Evolutionary conservation across 306 rosid species (phyloP), one percentile per base, ranked within the genome.

Genomic region (Dryas drummondii): DNA sequence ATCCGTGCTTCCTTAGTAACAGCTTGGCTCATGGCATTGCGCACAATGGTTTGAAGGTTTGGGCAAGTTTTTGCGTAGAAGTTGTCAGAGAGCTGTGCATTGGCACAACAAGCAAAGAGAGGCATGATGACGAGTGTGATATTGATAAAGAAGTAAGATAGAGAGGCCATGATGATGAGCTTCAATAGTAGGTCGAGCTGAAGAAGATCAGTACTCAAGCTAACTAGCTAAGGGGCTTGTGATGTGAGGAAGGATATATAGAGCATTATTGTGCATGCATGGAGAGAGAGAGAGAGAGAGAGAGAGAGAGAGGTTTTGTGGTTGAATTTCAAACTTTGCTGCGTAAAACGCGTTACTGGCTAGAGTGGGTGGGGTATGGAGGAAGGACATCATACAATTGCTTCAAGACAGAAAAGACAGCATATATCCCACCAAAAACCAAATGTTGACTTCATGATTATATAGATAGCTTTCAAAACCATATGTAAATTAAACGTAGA

Each of bases 11-110:
- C 97, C 32, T 1, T 52, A 3, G 0, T 7, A 40, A 94, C 50
- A 73, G 87, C 93, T 67, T 73, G 77, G 3, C 0, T 62, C 89
- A 91, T 88, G 44, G 41, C 70, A 47, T 26, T 71, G 15, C 85
- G 94, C 26, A 94, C 93, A 17, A 78, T 78, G 68, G 50, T 15
- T 53, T 54, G 84, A 9, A 91, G 90, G 0, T 59, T 82, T 4
- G 96, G 93, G 71, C 96, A 94, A 49, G 84, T 75, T 57, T 0
- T 67, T 0, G 76, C 78, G 67, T 94, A 94, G 78, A 91, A 94
- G 66, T 50, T 66, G 16, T 86, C 27, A 6, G 86, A 70, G 56
- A 94, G 96, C 46, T 91, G 94, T 5, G 89, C 96, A 78, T 82
- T 72, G 67, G 57, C 71, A 22, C 79, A 71, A 68, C 46, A 83